Evolutionary conservation across 176 grass and related monocot genomes (phyloP), one percentile per base, ranked within the genome.

Genomic region (Alloteropsis semialata): DNA sequence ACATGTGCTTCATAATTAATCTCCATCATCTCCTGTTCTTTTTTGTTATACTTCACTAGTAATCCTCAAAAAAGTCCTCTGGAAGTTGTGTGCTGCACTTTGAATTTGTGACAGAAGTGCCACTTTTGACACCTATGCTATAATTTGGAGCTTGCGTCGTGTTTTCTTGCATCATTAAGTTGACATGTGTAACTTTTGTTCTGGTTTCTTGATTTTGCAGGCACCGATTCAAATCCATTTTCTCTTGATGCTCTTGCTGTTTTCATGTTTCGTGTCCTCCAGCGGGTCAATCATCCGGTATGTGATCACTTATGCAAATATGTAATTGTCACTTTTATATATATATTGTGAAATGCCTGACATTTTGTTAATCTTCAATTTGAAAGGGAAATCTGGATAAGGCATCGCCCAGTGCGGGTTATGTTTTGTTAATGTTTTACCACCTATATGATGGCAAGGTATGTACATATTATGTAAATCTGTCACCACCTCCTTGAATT

Each of bases 381-480:
- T 14, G 64, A 70, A 90, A 98, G 96, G 96, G 96, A 84, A 95
- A 98, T 88, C 85, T 98, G 53, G 96, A 98, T 67, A 91, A 84
- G 51, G 61, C 87, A 57, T 98, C 96, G 69, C 87, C 93, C 58
- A 91, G 87, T 87, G 87, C 85, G 80, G 96, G 96, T 72, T 98
- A 93, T 85, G 89, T 98, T 81, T 81, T 98, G 83, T 62, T 98
- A 65, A 98, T 98, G 92, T 98, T 98, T 92, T 98, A 98, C 77
- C 85, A 95, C 87, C 83, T 98, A 44, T 95, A 98, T 82, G 87
- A 98, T 84, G 96, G 92, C 82, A 95, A 95, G 96, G 96, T 84
- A 95, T 87, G 92, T 83, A 25, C 43, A 83, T 46, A 81, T 80
- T 8, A 60, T 63, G 46, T 45, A 19, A 46, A 19, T 64, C 57